Conservation (phyloP, 345 rosid species). For the Microcos paniculata region DNA sequence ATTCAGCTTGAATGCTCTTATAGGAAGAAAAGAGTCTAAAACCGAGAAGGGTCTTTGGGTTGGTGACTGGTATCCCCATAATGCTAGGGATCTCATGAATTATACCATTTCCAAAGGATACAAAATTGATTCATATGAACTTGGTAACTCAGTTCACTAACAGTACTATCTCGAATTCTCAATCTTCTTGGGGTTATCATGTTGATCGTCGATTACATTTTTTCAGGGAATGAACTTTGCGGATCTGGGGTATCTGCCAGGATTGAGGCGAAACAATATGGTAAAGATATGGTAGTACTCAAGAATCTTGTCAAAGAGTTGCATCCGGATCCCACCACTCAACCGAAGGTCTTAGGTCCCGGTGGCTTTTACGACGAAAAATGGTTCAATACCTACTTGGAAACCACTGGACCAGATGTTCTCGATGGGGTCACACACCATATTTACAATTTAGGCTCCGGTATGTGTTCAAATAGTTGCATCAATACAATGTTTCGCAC, state of each 20-base stretch:
- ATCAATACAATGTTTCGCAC: no score
- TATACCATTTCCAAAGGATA: slow-evolving; percentile 52
- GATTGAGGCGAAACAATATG: slow-evolving; percentile 38
- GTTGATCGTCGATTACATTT: neutral
- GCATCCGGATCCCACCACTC: slow-evolving; percentile 28
- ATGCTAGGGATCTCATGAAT: slow-evolving; percentile 48
- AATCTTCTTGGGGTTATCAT: neutral
- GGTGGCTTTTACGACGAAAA: slow-evolving; percentile 55
- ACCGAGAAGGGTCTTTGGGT: slow-evolving; percentile 19
- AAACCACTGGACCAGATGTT: slow-evolving; percentile 40
- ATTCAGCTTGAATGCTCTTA: slow-evolving; percentile 52
- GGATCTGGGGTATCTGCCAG: slow-evolving; percentile 49
- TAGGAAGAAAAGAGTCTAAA: slow-evolving; percentile 31
- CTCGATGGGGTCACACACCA: slow-evolving; percentile 62
- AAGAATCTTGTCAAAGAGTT: slow-evolving; percentile 34
- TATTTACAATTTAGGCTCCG: slow-evolving; percentile 63
- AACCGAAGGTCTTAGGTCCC: slow-evolving; percentile 53
- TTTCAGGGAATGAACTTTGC: slow-evolving; percentile 60
- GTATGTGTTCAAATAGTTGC: slow-evolving; percentile 24
- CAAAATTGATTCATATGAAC: slow-evolving; percentile 57
- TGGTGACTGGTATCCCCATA: slow-evolving; percentile 44
- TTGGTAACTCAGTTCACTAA: slow-evolving; percentile 33
- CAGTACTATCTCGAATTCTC: neutral
- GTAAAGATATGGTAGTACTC: slow-evolving; percentile 29
- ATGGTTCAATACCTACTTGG: slow-evolving; percentile 48